phyloP scores from a whole-genome alignment of 441 rosid species.

The Brassica balearica region DNA sequence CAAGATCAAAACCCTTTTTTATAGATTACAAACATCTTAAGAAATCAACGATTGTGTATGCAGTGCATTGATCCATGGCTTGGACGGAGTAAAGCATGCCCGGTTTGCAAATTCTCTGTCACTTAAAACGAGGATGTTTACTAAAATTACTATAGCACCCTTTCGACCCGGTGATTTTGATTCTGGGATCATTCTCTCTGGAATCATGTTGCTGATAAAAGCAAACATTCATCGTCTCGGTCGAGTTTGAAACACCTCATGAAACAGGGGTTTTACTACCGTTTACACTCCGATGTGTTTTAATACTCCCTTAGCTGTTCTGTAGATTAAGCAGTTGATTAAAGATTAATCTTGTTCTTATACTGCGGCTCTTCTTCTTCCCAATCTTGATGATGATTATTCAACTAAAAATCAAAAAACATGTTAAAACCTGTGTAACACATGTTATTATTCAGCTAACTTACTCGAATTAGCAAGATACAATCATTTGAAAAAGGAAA shows the following conservation, averaged over 20 bases:
- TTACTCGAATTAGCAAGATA: not conserved
- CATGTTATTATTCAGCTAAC: conserved; percentile 9
- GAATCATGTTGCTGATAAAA: conserved; percentile 11
- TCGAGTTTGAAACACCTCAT: conserved; percentile 9
- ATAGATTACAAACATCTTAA: not conserved
- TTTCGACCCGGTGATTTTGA: not conserved
- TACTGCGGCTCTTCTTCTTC: not conserved
- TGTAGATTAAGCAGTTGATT: conserved; percentile 13
- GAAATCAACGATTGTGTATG: conserved; percentile 20
- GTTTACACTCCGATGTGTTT: conserved; percentile 4
- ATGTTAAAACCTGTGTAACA: not conserved
- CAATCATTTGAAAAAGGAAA: conserved; percentile 1
- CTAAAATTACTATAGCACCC: not conserved
- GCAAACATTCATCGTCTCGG: not conserved
- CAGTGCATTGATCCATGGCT: conserved; percentile 99
- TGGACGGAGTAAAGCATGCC: conserved; percentile 72
- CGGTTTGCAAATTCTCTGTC: conserved; percentile 74
- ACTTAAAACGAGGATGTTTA: conserved; percentile 40
- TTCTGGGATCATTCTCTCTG: not conserved
- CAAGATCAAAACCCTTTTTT: not conserved
- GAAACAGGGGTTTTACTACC: conserved; percentile 4
- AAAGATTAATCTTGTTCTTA: not conserved
- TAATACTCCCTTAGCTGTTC: conserved; percentile 1
- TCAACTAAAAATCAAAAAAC: not conserved
- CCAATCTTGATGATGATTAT: not conserved